These are phyloP conservation scores for Brasenia schreberi DNA, from an alignment of 164 flowering plant species.

Conservation along the genomic window DNA sequence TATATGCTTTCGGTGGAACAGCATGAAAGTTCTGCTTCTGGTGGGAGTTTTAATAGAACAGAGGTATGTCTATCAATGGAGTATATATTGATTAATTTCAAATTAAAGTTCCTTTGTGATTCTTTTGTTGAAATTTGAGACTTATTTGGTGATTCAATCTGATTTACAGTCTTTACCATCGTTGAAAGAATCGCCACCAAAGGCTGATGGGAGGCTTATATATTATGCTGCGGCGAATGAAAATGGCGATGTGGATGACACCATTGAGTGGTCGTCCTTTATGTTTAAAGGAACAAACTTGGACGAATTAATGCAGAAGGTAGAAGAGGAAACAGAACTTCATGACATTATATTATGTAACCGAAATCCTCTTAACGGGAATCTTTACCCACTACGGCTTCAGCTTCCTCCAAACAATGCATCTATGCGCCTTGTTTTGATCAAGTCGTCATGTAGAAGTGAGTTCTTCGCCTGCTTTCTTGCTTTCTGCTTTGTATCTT, in stretches of 20 bases:
- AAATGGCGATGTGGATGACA: slow-evolving; percentile 40
- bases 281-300: slow-evolving; percentile 61
- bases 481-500: too few species aligned
- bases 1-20: neutral
- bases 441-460: slow-evolving; percentile 51
- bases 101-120: neutral
- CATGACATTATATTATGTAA: slow-evolving; percentile 54
- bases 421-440: slow-evolving; percentile 59
- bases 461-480: slow-evolving; percentile 4
- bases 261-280: slow-evolving; percentile 22
- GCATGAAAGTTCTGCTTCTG: neutral
- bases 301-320: slow-evolving; percentile 43
- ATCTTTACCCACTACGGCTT: slow-evolving; percentile 75
- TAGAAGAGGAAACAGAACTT: slow-evolving; percentile 63
- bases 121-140: neutral
- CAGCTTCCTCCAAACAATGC: slow-evolving; percentile 85
- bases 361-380: slow-evolving; percentile 61
- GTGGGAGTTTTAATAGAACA: neutral
- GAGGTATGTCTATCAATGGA: neutral
- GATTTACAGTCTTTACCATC: slow-evolving; percentile 52
- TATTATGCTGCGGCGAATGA: slow-evolving; percentile 53
- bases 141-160: neutral
- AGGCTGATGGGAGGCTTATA: slow-evolving; percentile 52
- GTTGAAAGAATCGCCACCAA: slow-evolving; percentile 32
- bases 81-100: too few species aligned